phyloP scores from a whole-genome alignment of 177 flowering plant species.

The Vitis hybrid region DNA sequence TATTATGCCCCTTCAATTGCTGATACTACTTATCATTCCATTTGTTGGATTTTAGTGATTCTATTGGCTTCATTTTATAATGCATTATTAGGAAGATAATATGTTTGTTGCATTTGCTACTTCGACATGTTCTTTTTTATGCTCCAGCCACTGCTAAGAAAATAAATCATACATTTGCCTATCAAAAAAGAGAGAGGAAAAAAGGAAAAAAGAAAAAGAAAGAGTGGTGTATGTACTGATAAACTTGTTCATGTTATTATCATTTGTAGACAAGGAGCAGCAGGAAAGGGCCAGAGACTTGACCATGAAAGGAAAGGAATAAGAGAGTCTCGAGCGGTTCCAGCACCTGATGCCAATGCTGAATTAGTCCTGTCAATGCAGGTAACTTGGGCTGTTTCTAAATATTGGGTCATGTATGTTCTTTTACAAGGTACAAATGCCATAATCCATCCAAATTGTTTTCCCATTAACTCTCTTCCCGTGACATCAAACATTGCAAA shows the following conservation, averaged over 20 bases:
- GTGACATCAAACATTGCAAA: too few relatives aligned
- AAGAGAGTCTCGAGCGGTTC: slow-evolving; percentile 80
- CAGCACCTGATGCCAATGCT: slow-evolving; percentile 98
- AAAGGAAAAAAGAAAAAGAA: too few relatives aligned
- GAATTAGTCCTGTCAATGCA: slow-evolving; percentile 81
- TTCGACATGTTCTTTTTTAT: too few relatives aligned
- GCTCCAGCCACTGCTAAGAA: neutral
- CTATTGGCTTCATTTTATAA: too few relatives aligned
- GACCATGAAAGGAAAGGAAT: slow-evolving; percentile 66
- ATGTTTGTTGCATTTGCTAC: too few relatives aligned
- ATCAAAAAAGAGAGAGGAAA: too few relatives aligned
- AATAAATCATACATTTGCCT: neutral
- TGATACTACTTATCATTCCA: too few relatives aligned
- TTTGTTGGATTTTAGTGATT: neutral
- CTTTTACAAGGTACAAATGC: too few relatives aligned
- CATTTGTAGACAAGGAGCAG: slow-evolving; percentile 58
- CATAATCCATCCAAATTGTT: too few relatives aligned
- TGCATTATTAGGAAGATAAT: too few relatives aligned
- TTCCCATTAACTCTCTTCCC: too few relatives aligned
- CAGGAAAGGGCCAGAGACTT: slow-evolving; percentile 51
- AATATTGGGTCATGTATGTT: too few relatives aligned
- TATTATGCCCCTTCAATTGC: neutral
- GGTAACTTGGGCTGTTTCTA: slow-evolving; percentile 35
- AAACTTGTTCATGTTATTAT: neutral
- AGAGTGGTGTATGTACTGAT: neutral